These are phyloP conservation scores for Talaromyces albobiverticillius DNA, from an alignment of 2,329 filamentous ascomycete species.

Conservation along the genomic window DNA sequence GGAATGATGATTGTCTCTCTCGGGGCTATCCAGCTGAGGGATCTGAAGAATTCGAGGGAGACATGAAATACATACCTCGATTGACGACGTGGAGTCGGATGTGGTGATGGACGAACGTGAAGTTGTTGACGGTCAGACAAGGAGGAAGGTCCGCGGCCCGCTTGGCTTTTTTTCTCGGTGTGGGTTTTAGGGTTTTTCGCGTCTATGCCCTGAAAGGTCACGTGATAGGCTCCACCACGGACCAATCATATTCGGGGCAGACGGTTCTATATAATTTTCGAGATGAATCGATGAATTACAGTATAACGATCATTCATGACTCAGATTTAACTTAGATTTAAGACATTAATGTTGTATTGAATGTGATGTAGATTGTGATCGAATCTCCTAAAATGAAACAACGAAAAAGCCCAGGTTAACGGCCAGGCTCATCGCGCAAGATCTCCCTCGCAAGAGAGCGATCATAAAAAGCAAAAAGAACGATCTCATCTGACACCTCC, in stretches of 20 bases:
- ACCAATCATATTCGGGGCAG: background rate
- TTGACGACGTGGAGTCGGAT: conserved; percentile 24
- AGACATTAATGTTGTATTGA: too few species aligned
- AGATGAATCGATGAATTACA: too few species aligned
- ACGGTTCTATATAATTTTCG: background rate
- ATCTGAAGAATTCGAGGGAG: conserved; percentile 24
- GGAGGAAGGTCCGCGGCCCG: conserved; percentile 11
- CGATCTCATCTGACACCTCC: background rate
- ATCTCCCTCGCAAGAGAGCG: background rate
- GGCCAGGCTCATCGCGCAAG: background rate
- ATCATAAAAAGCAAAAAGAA: background rate
- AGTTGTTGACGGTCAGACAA: conserved; percentile 17
- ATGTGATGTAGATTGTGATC: background rate
- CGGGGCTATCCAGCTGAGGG: conserved; percentile 46
- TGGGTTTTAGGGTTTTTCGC: conserved; percentile 14
- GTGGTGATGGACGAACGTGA: conserved; percentile 24
- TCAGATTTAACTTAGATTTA: too few species aligned
- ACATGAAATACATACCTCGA: conserved; percentile 44
- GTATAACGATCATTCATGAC: too few species aligned
- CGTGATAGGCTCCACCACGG: background rate
- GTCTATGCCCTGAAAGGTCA: conserved; percentile 8
- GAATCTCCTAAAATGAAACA: background rate
- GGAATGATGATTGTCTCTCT: conserved; percentile 39
- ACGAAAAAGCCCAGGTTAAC: background rate
- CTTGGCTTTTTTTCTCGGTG: conserved; percentile 25